phyloP scores from a whole-genome alignment of 495 filamentous ascomycete genomes.

The Rhypophila decipiens region DNA sequence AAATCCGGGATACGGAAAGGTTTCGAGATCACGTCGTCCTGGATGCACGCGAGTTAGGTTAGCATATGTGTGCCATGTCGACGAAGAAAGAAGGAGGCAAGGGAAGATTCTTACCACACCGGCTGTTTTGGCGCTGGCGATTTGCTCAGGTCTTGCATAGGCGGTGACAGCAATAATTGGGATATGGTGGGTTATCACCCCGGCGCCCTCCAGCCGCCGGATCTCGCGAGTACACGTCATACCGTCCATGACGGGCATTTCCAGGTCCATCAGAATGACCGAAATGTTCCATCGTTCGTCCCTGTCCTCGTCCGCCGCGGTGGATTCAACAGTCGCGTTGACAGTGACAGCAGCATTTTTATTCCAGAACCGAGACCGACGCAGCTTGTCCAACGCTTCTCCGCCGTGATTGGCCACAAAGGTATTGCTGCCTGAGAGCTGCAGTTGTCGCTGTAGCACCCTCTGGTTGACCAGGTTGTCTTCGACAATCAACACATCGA shows the following conservation, averaged over 20 bases:
- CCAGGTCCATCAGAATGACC: slow-evolving; percentile 75
- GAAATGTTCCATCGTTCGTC: slow-evolving; percentile 36
- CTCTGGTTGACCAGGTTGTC: slow-evolving; percentile 79
- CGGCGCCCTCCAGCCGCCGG: slow-evolving; percentile 52
- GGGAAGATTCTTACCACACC: slow-evolving; percentile 38
- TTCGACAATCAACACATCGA: slow-evolving; percentile 66
- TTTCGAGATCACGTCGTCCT: slow-evolving; percentile 78
- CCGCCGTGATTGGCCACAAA: slow-evolving; percentile 73
- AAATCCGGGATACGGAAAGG: slow-evolving; percentile 70
- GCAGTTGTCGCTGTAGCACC: slow-evolving; percentile 65
- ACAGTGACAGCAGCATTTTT: slow-evolving; percentile 6
- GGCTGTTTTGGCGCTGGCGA: slow-evolving; percentile 44
- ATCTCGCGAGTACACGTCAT: slow-evolving; percentile 66
- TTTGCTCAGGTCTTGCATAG: slow-evolving; percentile 67
- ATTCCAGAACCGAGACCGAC: slow-evolving; percentile 42
- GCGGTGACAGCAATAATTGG: slow-evolving; percentile 78
- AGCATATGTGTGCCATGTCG: slow-evolving; percentile 1
- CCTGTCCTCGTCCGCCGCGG: slow-evolving; percentile 20
- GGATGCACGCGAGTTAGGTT: slow-evolving; percentile 30
- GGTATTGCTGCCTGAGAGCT: slow-evolving; percentile 60
- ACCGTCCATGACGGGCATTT: slow-evolving; percentile 88
- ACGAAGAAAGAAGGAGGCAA: slow-evolving; percentile 21
- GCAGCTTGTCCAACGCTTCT: slow-evolving; percentile 57
- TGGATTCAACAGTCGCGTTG: slow-evolving; percentile 10
- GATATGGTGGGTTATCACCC: slow-evolving; percentile 50